Percentiles rank a stretch among this genome's conserved stretches.
Conservation (phyloP, 148 eudicot genomes). For the Linanthus parryae region DNA sequence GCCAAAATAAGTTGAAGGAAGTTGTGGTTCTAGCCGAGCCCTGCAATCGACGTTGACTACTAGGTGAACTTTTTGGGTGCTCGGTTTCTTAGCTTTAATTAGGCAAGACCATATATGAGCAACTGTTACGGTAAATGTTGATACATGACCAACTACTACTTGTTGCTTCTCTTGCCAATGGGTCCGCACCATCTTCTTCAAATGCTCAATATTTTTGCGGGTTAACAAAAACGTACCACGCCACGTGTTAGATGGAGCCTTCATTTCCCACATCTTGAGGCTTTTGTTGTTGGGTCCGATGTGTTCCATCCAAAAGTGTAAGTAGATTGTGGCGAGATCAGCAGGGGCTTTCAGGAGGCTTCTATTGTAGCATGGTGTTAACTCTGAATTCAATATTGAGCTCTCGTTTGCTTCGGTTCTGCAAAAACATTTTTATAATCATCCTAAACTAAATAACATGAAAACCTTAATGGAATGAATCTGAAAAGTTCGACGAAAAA, state of each 20-base stretch:
- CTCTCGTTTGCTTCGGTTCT: too few relatives aligned
- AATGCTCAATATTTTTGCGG: neutral
- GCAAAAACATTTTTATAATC: too few relatives aligned
- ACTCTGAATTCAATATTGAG: too few relatives aligned
- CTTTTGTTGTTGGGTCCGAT: neutral
- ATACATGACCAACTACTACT: neutral
- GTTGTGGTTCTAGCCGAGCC: neutral
- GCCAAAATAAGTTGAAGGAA: slow-evolving; percentile 4
- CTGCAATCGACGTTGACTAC: neutral
- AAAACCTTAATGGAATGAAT: too few relatives aligned
- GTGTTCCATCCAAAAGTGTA: too few relatives aligned
- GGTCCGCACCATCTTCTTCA: neutral
- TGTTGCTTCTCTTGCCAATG: neutral
- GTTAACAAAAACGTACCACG: neutral
- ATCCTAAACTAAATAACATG: too few relatives aligned
- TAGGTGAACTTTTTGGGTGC: neutral
- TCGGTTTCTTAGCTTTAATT: neutral
- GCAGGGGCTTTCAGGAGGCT: neutral
- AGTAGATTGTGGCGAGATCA: neutral
- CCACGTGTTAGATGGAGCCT: neutral
- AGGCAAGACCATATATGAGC: neutral
- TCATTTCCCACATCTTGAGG: neutral
- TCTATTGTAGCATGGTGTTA: neutral
- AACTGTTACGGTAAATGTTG: neutral
- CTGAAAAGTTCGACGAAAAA: too few relatives aligned